Base-by-base conservation (phyloP, 768 basidiomycete genomes). In the Naganishia antarctica region DNA sequence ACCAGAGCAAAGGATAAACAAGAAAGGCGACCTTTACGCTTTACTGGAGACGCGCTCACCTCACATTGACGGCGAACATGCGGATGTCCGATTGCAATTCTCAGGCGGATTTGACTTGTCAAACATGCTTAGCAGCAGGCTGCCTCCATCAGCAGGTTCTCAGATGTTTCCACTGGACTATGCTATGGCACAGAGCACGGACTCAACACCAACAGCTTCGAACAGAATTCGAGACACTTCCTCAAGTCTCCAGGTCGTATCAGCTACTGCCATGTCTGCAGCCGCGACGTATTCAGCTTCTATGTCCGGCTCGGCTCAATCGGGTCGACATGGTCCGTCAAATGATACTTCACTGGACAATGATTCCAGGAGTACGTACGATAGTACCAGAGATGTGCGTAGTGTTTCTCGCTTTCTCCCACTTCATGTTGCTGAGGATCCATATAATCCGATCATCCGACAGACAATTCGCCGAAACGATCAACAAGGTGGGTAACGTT, bases 241-340 rank as follows among this genome's bases (percentile, higher is more conserved):
- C 6, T 40, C 53, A 13, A 57, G 53, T 18, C 11, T 40, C n/a
- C 53, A 57, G 40, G 53, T 34, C 26, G 37, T 40, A 57, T 57
- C 53, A 21, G 53, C 23, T 4, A 29, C 32, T 15, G 21, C 26
- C 3, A 26, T 37, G 9, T 57, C 34, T 40, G 53, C 34, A 9
- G 5, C 32, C 7, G 40, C 53, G 16, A 23, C 53, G 26, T 12
- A 5, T 12, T 57, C 53, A 21, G 40, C 53, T 23, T 34, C 53
- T 6, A 21, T n/a, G 13, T 57, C 53, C 3, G 53, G 53, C 6
- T 37, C 53, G 23, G 53, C 32, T 34, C 53, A 37, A 26, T 57
- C 34, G 4, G 53, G 53, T 34, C 18, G 23, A n/a, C 50, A 28
- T 29, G 15, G 50, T 4, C 26, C 21, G 28, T 37, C 31, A 18